Evolutionary conservation across 371 early-diverging fungal species (phyloP), one percentile per base, ranked within the genome.

Genomic region (Apophysomyces elegans): DNA sequence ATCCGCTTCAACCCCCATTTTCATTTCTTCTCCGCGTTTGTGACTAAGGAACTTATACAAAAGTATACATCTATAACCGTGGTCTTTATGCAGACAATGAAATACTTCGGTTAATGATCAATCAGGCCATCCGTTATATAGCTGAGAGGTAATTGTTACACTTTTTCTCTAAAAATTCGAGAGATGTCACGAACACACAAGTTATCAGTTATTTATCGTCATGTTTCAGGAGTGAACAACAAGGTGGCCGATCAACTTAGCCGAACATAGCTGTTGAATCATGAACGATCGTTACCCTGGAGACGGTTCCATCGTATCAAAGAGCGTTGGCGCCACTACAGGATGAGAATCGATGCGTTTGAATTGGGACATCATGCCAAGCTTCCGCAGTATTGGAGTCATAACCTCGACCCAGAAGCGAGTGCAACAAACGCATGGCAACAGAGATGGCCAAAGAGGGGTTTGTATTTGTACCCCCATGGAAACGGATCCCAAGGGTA

Each of bases 271-370:
- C 13, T 16, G 13, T 63, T 57, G 1, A 6, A 70, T 4, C 62
- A 74, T 62, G 64, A 68, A 56, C 32, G 32, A 18, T 9, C 36
- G 14, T n/a, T 72, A 0, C 69, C 66, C 26, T 32, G 5, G 14
- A 8, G 8, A 9, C 11, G 35, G n/a, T 70, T 68, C 56, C 8
- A 66, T 32, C n/a, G 1, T 35, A 67, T 68, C 12, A 13, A 37
- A 26, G 43, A 12, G 43, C 60, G 36, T 56, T 41, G 37, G 61
- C 32, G 7, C 43, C 47, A 18, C 65, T 61, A 56, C 37, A 38
- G 4, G 18, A 5, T 64, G 47, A 65, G 0, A 45, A 62, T 81
- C 9, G 77, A 78, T 57, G 68, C 67, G 16, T 78, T 81, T 56
- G 78, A 71, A 5, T 32, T 69, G 5, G n/a, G 63, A 21, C 58